Percentiles rank a stretch among this genome's conserved stretches.
Evolutionary conservation across 1,284 basidiomycete genomes (phyloP).

Genomic region (Lignosus rhinocerotis): DNA sequence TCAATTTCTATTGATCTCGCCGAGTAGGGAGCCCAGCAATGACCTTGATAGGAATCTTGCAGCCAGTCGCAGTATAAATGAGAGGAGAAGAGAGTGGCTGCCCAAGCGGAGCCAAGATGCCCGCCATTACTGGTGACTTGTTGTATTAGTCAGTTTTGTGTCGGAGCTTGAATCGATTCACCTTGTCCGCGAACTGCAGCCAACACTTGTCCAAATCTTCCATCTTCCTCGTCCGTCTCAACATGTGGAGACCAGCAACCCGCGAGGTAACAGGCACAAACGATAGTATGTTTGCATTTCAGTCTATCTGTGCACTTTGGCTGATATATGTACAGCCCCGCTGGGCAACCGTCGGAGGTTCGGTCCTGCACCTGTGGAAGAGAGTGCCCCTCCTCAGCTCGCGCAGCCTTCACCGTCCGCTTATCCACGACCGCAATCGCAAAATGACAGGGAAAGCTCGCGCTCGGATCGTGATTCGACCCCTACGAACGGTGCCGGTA

Average conservation of each 20-base stretch:
- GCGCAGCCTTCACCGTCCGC: conserved; percentile 85
- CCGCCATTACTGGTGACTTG: background rate
- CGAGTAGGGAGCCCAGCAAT: background rate
- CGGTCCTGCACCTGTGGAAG: conserved; percentile 79
- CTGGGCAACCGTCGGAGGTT: conserved; percentile 85
- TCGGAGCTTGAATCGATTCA: conserved; percentile 22
- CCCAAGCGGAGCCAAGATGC: background rate
- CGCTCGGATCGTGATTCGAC: conserved; percentile 53
- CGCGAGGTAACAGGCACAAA: conserved; percentile 83
- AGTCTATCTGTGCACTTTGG: conserved; percentile 14
- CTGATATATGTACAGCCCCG: conserved; percentile 52
- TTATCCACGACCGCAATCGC: conserved; percentile 66
- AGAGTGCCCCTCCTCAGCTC: conserved; percentile 72
- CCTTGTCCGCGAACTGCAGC: conserved; percentile 7
- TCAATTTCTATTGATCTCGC: background rate
- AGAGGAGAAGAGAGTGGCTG: background rate
- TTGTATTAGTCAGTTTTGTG: conserved; percentile 19
- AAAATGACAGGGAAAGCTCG: conserved; percentile 48
- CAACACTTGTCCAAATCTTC: conserved; percentile 22
- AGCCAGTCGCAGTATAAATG: background rate
- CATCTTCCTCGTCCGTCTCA: conserved; percentile 41
- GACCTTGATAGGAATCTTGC: background rate
- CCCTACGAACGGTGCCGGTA: conserved; percentile 34
- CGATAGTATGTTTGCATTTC: conserved; percentile 52
- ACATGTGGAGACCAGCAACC: conserved; percentile 89